phyloP scores from a whole-genome alignment of 2,329 filamentous ascomycete species.

The Ophiostoma populinum region DNA sequence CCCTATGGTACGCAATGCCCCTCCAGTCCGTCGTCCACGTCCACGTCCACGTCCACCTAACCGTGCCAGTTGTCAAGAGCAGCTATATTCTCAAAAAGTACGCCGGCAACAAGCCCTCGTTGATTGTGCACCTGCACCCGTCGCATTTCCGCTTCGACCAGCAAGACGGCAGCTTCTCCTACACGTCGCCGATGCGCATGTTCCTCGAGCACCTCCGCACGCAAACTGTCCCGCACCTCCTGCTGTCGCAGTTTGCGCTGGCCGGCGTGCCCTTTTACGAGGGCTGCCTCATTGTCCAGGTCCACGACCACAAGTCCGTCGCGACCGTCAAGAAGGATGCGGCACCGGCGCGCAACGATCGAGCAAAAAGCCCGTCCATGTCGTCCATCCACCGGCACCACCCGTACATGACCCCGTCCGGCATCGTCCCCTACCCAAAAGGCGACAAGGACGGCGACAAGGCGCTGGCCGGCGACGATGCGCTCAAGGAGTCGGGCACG shows the following conservation, averaged over 20 bases:
- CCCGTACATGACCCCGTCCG: constrained; percentile 74
- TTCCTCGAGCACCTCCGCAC: constrained; percentile 59
- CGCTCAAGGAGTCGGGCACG: constrained; percentile 38
- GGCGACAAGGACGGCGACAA: constrained; percentile 25
- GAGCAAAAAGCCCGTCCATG: constrained; percentile 45
- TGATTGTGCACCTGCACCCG: constrained; percentile 71
- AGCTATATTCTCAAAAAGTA: constrained; percentile 73
- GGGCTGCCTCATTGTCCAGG: constrained; percentile 81
- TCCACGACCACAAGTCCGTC: constrained; percentile 70
- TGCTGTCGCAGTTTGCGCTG: constrained; percentile 60
- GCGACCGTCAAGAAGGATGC: constrained; percentile 40
- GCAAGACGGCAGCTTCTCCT: constrained; percentile 81
- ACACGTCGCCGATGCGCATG: constrained; percentile 79
- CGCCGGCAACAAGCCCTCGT: constrained; percentile 47
- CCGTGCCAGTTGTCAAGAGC: constrained; percentile 48
- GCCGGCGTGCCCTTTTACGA: constrained; percentile 74
- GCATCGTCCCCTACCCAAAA: constrained; percentile 60
- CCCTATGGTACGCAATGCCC: constrained; percentile 17
- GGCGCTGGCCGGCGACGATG: constrained; percentile 20
- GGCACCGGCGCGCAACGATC: constrained; percentile 24
- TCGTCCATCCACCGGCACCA: constrained; percentile 91
- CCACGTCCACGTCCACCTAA: not conserved
- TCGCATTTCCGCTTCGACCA: constrained; percentile 85
- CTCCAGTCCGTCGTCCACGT: no score
- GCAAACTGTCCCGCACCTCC: constrained; percentile 74